phyloP scores from a whole-genome alignment of 2,329 filamentous ascomycete genomes.

The Penicillium sp. region DNA sequence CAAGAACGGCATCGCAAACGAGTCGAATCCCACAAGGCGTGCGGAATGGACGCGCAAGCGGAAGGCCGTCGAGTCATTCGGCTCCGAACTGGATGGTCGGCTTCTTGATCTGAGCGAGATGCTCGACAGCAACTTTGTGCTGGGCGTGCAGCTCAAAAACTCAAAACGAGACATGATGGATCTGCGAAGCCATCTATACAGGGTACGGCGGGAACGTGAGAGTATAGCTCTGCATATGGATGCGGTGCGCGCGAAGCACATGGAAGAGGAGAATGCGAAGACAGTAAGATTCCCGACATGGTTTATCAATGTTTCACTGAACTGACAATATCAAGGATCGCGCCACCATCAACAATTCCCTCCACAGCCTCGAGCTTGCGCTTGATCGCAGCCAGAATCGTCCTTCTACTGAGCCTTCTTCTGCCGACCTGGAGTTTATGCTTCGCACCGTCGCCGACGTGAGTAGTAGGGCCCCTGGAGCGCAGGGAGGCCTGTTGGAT shows the following conservation, averaged over 20 bases:
- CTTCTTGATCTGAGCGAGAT: slow-evolving; percentile 54
- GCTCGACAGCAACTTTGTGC: slow-evolving; percentile 50
- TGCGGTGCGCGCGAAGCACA: slow-evolving; percentile 44
- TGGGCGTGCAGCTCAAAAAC: slow-evolving; percentile 46
- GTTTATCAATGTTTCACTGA: not conserved
- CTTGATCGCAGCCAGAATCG: slow-evolving; percentile 38
- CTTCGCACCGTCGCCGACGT: slow-evolving; percentile 44
- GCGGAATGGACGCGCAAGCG: slow-evolving; percentile 45
- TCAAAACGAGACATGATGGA: slow-evolving; percentile 47
- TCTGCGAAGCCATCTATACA: slow-evolving; percentile 48
- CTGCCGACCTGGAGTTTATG: slow-evolving; percentile 43
- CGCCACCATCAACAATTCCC: slow-evolving; percentile 42
- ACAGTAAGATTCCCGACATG: slow-evolving; percentile 26
- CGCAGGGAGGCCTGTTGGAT: slow-evolving; percentile 42
- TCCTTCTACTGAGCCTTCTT: slow-evolving; percentile 23
- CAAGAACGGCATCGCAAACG: slow-evolving; percentile 40
- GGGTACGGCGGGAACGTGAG: slow-evolving; percentile 49
- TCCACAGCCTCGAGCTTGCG: slow-evolving; percentile 43
- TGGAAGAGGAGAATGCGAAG: slow-evolving; percentile 38
- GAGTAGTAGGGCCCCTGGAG: slow-evolving; percentile 38
- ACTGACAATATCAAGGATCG: slow-evolving; percentile 34
- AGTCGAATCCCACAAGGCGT: slow-evolving; percentile 39
- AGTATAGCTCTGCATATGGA: slow-evolving; percentile 52
- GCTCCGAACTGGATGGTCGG: slow-evolving; percentile 48
- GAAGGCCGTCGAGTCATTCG: slow-evolving; percentile 50